Conservation (phyloP, 1,139 yeast species). For the Meyerozyma sp. region DNA sequence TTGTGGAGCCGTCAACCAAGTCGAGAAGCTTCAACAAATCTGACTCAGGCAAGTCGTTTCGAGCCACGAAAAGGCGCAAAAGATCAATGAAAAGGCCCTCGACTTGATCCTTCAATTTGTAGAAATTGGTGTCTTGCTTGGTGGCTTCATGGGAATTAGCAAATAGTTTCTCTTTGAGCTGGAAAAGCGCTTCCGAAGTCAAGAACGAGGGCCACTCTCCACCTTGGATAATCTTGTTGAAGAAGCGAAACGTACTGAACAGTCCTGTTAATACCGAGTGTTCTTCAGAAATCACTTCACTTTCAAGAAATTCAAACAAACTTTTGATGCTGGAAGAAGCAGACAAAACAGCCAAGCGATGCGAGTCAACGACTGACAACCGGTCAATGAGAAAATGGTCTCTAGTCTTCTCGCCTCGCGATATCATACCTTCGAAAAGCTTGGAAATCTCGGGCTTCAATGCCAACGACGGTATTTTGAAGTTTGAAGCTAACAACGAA, state of each 20-base stretch:
- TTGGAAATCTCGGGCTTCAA: not conserved
- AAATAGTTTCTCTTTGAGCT: constrained; percentile 17
- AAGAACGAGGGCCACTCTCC: constrained; percentile 2
- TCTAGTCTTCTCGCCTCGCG: not conserved
- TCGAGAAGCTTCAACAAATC: not conserved
- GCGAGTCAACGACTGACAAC: not conserved
- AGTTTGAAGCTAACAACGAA: not conserved
- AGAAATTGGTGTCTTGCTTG: constrained; percentile 28
- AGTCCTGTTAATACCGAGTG: constrained; percentile 21
- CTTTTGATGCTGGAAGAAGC: constrained; percentile 9
- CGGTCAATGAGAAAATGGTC: not conserved
- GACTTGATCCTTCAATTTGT: constrained; percentile 39
- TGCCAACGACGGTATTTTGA: not conserved
- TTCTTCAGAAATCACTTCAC: constrained; percentile 22
- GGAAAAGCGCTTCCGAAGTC: constrained; percentile 6
- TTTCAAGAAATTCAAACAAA: constrained; percentile 12
- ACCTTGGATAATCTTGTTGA: constrained; percentile 18
- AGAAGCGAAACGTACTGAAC: constrained; percentile 28
- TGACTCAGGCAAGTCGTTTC: not conserved
- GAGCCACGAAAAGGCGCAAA: not conserved
- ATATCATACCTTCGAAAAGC: not conserved
- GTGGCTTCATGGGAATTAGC: constrained; percentile 18
- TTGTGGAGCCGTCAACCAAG: not conserved
- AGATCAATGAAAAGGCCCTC: constrained; percentile 13
- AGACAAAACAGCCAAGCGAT: not conserved